Evolutionary conservation across 169 alveolate genomes (phyloP).

Genomic region (Eimeria acervulina): DNA sequence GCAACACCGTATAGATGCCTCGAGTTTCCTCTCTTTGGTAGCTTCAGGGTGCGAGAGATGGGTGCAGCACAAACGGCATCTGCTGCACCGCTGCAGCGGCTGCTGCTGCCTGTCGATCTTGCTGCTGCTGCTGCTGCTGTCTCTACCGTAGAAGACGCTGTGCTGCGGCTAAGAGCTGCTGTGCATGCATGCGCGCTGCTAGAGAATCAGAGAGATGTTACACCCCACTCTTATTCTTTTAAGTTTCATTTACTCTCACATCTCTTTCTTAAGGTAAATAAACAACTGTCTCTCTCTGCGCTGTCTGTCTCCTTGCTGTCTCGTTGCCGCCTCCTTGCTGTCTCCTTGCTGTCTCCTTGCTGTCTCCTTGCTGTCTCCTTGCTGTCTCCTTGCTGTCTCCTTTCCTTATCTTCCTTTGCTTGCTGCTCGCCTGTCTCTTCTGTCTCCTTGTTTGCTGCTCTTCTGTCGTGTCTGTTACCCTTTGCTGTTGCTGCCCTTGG

Average conservation of each 20-base stretch:
- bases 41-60: slow-evolving; percentile 80
- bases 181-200: slow-evolving; percentile 78
- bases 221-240: slow-evolving; percentile 43
- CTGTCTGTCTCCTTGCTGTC: not conserved
- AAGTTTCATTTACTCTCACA: slow-evolving; percentile 65
- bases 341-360: slow-evolving; percentile 23
- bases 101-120: not conserved
- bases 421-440: not conserved
- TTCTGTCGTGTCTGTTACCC: not conserved
- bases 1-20: not conserved
- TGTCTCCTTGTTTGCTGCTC: not conserved
- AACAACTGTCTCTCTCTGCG: not conserved
- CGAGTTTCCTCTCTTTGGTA: slow-evolving; percentile 84
- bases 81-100: slow-evolving; percentile 39
- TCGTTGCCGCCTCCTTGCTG: not conserved
- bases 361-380: not conserved
- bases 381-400: slow-evolving; percentile 11
- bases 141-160: slow-evolving; percentile 45
- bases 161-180: slow-evolving; percentile 58
- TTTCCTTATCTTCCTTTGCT: not conserved
- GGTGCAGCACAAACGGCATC: slow-evolving; percentile 81
- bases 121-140: slow-evolving; percentile 48
- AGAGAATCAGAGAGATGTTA: slow-evolving; percentile 50
- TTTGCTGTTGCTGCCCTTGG: not conserved
- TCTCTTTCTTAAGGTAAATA: slow-evolving; percentile 63